Conservation (phyloP, 768 basidiomycete genomes). For the Mrakia blollopis region DNA sequence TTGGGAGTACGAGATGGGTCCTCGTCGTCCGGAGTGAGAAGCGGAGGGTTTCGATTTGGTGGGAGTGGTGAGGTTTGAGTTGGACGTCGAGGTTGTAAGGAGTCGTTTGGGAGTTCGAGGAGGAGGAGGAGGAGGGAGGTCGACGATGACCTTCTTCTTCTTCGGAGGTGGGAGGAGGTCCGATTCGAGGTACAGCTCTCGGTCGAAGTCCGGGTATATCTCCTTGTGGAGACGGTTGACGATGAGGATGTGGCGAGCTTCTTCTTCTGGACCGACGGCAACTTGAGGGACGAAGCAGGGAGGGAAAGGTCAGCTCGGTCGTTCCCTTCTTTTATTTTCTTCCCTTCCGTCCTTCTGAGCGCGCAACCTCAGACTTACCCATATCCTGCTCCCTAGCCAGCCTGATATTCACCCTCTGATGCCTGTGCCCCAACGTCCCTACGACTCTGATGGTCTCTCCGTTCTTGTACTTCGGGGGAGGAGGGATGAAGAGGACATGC, state of each 20-base stretch:
- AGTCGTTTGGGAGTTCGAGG: not conserved
- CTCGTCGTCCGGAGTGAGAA: not conserved
- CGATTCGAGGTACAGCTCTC: constrained; percentile 1
- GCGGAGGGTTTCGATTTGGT: not conserved
- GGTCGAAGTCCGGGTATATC: not conserved
- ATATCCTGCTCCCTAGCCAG: not conserved
- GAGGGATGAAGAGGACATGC: not conserved
- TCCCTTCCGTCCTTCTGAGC: not conserved
- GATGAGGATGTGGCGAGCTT: not conserved
- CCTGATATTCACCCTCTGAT: not conserved
- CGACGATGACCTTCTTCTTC: not conserved
- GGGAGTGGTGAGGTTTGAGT: not conserved
- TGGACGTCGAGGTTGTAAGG: not conserved
- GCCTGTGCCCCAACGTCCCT: not conserved
- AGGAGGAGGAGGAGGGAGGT: not conserved
- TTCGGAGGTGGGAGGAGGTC: not conserved
- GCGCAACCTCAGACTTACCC: not conserved
- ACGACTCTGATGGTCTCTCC: not conserved
- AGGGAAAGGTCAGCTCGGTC: not conserved
- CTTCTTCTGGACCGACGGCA: not conserved
- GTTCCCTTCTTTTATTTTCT: not conserved
- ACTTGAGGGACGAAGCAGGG: not conserved
- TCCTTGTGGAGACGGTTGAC: constrained; percentile 1
- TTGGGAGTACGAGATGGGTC: not conserved
- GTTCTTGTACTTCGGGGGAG: not conserved